phyloP scores from a whole-genome alignment of 352 stramenopile genomes.

The Phytopythium mirpurense region DNA sequence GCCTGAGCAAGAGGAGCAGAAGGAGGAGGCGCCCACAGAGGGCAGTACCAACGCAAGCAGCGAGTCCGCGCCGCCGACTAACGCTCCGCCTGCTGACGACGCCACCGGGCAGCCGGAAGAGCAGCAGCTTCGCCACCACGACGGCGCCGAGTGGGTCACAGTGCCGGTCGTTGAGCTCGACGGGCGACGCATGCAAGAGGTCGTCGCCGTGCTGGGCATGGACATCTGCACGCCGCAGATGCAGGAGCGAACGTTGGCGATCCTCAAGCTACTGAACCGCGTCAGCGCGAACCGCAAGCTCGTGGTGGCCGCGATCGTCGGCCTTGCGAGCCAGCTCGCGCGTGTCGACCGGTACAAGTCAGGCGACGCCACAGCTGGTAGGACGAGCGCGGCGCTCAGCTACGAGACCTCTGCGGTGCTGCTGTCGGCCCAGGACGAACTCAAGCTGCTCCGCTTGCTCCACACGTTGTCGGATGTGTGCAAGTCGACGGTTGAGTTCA shows the following conservation, averaged over 20 bases:
- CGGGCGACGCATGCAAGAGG: slow-evolving; percentile 34
- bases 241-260: slow-evolving; percentile 75
- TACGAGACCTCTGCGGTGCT: slow-evolving; percentile 81
- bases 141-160: slow-evolving; percentile 54
- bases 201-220: slow-evolving; percentile 75
- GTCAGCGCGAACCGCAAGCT: slow-evolving; percentile 53
- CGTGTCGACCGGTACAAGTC: slow-evolving; percentile 23
- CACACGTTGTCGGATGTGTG: slow-evolving; percentile 92
- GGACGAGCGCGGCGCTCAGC: slow-evolving; percentile 1
- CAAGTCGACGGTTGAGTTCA: slow-evolving; percentile 61
- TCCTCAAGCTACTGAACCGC: slow-evolving; percentile 73
- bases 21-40: slow-evolving; percentile 20
- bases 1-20: slow-evolving; percentile 40
- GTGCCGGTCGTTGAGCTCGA: slow-evolving; percentile 64
- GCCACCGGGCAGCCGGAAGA: not conserved
- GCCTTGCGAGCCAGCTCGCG: slow-evolving; percentile 46
- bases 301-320: slow-evolving; percentile 65
- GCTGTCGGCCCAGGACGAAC: slow-evolving; percentile 79
- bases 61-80: slow-evolving; percentile 4
- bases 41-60: not conserved
- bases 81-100: too few species aligned
- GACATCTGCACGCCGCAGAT: slow-evolving; percentile 76
- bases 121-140: slow-evolving; percentile 1
- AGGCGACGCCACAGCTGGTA: slow-evolving; percentile 12
- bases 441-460: slow-evolving; percentile 95